Conservation (phyloP, 2,329 filamentous ascomycete species). For the Ceratocystis huliohia region DNA sequence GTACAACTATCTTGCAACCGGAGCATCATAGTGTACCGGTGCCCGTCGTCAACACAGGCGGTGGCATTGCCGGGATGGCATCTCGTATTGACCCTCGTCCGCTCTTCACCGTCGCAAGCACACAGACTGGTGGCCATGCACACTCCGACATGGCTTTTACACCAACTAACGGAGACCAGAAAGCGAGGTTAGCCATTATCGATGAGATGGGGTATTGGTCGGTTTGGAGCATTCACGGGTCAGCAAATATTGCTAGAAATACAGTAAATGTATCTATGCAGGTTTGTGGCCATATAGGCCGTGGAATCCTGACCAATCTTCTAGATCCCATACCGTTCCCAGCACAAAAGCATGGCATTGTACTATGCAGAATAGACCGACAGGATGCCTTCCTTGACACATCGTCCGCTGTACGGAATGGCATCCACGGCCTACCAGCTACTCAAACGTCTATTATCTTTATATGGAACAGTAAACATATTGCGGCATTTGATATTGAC, state of each 20-base stretch:
- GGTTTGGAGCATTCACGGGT: slow-evolving; percentile 47
- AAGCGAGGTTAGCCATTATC: slow-evolving; percentile 50
- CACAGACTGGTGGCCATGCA: slow-evolving; percentile 40
- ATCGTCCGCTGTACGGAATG: not conserved
- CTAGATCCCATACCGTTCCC: slow-evolving; percentile 26
- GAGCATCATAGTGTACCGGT: slow-evolving; percentile 34
- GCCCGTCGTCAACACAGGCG: slow-evolving; percentile 20
- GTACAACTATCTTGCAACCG: slow-evolving; percentile 41
- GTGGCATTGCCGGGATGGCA: slow-evolving; percentile 25
- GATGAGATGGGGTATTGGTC: slow-evolving; percentile 55
- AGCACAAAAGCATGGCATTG: slow-evolving; percentile 32
- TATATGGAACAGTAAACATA: slow-evolving; percentile 18
- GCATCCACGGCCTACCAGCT: not conserved
- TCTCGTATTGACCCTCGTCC: slow-evolving; percentile 45
- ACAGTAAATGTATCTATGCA: slow-evolving; percentile 28
- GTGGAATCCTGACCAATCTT: slow-evolving; percentile 30
- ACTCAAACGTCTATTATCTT: slow-evolving; percentile 13
- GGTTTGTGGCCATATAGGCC: slow-evolving; percentile 34
- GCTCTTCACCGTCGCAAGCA: slow-evolving; percentile 39
- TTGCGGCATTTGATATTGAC: slow-evolving; percentile 15
- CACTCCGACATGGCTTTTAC: slow-evolving; percentile 56
- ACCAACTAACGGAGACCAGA: slow-evolving; percentile 33
- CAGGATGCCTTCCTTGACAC: not conserved
- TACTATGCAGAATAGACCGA: slow-evolving; percentile 28
- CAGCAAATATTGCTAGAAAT: slow-evolving; percentile 28